Evolutionary conservation across 139 green algal species (phyloP).

Genomic region (Chlorella ohadii): DNA sequence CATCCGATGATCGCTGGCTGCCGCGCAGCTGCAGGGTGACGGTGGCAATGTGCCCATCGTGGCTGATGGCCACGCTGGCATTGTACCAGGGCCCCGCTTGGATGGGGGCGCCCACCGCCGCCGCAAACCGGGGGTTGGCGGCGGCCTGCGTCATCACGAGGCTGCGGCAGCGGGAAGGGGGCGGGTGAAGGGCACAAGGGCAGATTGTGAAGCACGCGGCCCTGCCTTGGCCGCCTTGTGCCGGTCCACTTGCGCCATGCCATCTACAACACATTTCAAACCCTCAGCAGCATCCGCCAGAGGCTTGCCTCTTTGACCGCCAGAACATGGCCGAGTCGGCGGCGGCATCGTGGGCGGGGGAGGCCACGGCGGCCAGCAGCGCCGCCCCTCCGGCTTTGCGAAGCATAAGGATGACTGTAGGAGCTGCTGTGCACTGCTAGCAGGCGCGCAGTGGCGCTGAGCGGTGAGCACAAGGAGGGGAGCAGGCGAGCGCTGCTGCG

Average conservation of each 20-base stretch:
- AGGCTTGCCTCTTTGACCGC: background rate
- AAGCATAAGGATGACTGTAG: too few relatives aligned
- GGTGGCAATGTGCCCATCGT: constrained; percentile 36
- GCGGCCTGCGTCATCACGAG: background rate
- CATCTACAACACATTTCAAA: background rate
- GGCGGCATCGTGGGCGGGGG: background rate
- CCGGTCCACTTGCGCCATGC: too few relatives aligned
- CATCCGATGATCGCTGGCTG: constrained; percentile 22
- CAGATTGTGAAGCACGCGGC: too few relatives aligned
- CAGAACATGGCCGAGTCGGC: background rate
- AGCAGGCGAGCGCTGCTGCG: too few relatives aligned
- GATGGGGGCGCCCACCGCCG: constrained; percentile 27
- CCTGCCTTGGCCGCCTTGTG: too few relatives aligned
- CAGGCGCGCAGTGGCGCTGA: too few relatives aligned
- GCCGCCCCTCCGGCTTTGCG: too few relatives aligned
- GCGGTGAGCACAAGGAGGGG: too few relatives aligned
- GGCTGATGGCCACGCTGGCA: constrained; percentile 2
- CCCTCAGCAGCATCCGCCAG: too few relatives aligned
- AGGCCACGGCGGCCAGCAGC: background rate
- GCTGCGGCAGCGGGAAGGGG: background rate
- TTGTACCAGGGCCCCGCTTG: constrained; percentile 41
- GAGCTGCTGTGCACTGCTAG: too few relatives aligned
- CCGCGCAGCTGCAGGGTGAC: constrained; percentile 33
- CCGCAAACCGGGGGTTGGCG: background rate
- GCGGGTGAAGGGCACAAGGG: background rate